Evolutionary conservation across 768 basidiomycete genomes (phyloP), one percentile per base, ranked within the genome.

Genomic region (Melanogaster broomeanus): DNA sequence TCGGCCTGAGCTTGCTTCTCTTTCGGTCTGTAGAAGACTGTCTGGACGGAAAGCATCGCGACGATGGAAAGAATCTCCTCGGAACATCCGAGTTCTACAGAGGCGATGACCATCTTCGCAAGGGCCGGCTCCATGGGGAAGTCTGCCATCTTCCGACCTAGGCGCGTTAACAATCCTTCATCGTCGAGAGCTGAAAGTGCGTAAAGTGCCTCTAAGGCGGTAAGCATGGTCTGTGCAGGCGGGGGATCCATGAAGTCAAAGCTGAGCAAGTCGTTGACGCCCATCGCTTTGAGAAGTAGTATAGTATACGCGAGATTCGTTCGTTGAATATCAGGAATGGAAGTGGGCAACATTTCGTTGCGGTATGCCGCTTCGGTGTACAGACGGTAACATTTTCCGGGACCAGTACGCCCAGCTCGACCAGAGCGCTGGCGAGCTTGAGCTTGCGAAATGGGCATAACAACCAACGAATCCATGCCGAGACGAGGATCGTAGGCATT

Each of bases 181-280:
- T 98, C 94, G 58, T 98, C 97, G 27, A 98, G 77, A 3, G 97
- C 97, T 2, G 94, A 97, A 13, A 98, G 77, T 4, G 95, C 97
- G 70, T 96, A 98, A 1, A 99, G 74, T 41, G 91, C 85, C 67
- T 98, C 95, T 40, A 99, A 73, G 2, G 97, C 97, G 1, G 97
- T 96, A 58, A 99, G 78, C 89, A 98, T 92, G 10, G 96, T 98
- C 63, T 88, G 93, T 4, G 94, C 90, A 0, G 95, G 97, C 22
- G 97, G 97, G 2, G 96, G 94, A 69, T 98, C 97, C 97, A 99
- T 98, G 66, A 98, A 99, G 69, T 97, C 96, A 72, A 98, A 98
- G 72, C 91, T 93, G 51, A 98, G 84, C 4, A 98, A 74, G 66
- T 99, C 97, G 62, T 98, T 98, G 75, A 98, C 84, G 31, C 96